Base-by-base conservation (phyloP, 805 yeast species). In the Saccharomycopsis fodiens region DNA sequence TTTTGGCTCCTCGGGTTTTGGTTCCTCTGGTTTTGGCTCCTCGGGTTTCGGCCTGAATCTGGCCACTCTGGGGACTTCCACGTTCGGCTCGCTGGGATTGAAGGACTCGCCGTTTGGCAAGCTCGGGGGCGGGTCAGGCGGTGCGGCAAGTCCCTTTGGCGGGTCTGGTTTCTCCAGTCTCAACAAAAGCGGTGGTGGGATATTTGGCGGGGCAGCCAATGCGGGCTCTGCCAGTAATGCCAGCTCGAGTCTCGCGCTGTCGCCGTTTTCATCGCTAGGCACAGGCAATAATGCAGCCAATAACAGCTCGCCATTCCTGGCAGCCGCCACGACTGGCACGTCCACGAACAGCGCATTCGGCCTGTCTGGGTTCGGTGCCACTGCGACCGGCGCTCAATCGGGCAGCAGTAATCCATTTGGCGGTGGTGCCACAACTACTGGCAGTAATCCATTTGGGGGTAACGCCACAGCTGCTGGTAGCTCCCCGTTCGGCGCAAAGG, bases 41-140 rank as follows among this genome's bases (percentile, higher is more conserved):
- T 32, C 36, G 5, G 10, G 20, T 6, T 15, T 32, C 19, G 20
- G 20, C 15, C 20, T 15, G 20, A 7, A 10, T 32, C 15, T 32
- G 36, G 36, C 8, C 8, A 32, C 7, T 32, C 12, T 32, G 36
- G 32, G n/a, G n/a, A 29, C 40, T 25, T n/a, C 39, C n/a, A 35
- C 20, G n/a, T 39, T 15, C 15, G 34, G 42, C 25, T 23, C 42
- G 12, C 16, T 4, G 15, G 39, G 38, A 4, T 39, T 25, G 17
- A 22, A 35, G 8, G 36, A n/a, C 15, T 19, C 36, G 25, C 13
- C 31, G 7, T 17, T 15, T 22, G 22, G 22, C 7, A 4, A 32
- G 40, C 22, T 17, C 16, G 20, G 7, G 34, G 20, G 7, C 40
- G 22, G n/a, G n/a, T n/a, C n/a, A n/a, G n/a, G n/a, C n/a, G n/a